Conservation (phyloP, 495 filamentous ascomycete genomes). For the Corynascus novoguineensis region DNA sequence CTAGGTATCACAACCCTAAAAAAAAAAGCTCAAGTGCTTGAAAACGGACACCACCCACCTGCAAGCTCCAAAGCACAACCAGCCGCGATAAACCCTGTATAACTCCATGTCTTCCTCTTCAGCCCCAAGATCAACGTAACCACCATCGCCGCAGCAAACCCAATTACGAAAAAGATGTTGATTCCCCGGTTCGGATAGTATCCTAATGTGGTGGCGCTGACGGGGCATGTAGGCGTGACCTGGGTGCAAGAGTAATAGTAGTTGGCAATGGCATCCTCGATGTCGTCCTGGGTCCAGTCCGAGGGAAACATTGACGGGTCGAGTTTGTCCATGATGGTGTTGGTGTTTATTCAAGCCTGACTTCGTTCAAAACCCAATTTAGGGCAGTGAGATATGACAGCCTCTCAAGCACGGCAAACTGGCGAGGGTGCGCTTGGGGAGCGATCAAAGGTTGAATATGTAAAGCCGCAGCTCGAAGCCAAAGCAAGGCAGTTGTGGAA, state of each 20-base stretch:
- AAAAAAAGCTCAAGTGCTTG: background rate
- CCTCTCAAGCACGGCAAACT: too few species aligned
- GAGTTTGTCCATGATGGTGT: slow-evolving; percentile 1
- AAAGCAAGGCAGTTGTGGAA: too few species aligned
- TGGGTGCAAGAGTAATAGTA: slow-evolving; percentile 42
- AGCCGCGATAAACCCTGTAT: slow-evolving; percentile 46
- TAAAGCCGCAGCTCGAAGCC: too few species aligned
- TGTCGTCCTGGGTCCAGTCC: background rate
- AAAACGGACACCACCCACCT: slow-evolving; percentile 27
- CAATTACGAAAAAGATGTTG: slow-evolving; percentile 56
- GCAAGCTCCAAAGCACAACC: slow-evolving; percentile 42
- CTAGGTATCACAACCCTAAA: background rate
- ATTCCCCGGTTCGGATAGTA: slow-evolving; percentile 60
- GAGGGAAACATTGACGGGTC: slow-evolving; percentile 14
- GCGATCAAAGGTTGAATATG: too few species aligned
- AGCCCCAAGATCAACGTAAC: slow-evolving; percentile 47
- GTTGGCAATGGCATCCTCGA: slow-evolving; percentile 14
- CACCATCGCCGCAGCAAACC: slow-evolving; percentile 48
- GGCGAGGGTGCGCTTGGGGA: too few species aligned
- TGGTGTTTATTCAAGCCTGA: background rate
- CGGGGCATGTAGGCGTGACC: slow-evolving; percentile 50
- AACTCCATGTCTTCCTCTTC: slow-evolving; percentile 58
- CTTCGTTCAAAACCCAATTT: too few species aligned
- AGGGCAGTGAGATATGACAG: too few species aligned
- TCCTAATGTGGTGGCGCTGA: slow-evolving; percentile 58